Conservation (phyloP, 208 protist species). For the Leishmania amazonensis region DNA sequence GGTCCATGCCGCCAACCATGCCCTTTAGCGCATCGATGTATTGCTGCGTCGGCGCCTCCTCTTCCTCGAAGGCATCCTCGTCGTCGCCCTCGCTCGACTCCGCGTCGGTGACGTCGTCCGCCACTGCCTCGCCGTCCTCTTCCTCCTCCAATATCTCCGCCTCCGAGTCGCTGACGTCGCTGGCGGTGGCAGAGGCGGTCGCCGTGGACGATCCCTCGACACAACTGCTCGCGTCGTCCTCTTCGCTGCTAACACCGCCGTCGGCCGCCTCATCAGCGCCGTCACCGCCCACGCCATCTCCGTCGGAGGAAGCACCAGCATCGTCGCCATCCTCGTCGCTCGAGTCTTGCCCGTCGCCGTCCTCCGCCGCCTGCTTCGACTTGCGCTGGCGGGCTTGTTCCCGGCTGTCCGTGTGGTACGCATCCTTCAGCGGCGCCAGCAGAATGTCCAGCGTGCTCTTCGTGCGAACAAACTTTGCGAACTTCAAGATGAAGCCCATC, state of each 20-base stretch:
- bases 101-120: slow-evolving; percentile 15
- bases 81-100: slow-evolving; percentile 19
- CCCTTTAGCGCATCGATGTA: slow-evolving; percentile 84
- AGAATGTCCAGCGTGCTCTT: slow-evolving; percentile 67
- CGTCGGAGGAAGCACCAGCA: background rate
- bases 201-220: slow-evolving; percentile 20
- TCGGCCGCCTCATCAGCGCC: slow-evolving; percentile 15
- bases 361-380: slow-evolving; percentile 42
- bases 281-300: slow-evolving; percentile 10
- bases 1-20: slow-evolving; percentile 85
- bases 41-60: slow-evolving; percentile 84
- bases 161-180: slow-evolving; percentile 33
- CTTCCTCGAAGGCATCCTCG: slow-evolving; percentile 50
- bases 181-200: slow-evolving; percentile 16
- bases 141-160: slow-evolving; percentile 27
- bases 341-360: slow-evolving; percentile 38
- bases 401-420: slow-evolving; percentile 80
- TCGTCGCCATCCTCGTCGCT: slow-evolving; percentile 20
- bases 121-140: slow-evolving; percentile 19
- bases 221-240: slow-evolving; percentile 15
- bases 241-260: slow-evolving; percentile 19
- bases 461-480: slow-evolving; percentile 67
- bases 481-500: slow-evolving; percentile 72
- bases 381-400: slow-evolving; percentile 70
- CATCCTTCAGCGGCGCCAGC: slow-evolving; percentile 80